Evolutionary conservation across 2,329 filamentous ascomycete genomes (phyloP), one percentile per base, ranked within the genome.

Genomic region (Cercospora janseana): DNA sequence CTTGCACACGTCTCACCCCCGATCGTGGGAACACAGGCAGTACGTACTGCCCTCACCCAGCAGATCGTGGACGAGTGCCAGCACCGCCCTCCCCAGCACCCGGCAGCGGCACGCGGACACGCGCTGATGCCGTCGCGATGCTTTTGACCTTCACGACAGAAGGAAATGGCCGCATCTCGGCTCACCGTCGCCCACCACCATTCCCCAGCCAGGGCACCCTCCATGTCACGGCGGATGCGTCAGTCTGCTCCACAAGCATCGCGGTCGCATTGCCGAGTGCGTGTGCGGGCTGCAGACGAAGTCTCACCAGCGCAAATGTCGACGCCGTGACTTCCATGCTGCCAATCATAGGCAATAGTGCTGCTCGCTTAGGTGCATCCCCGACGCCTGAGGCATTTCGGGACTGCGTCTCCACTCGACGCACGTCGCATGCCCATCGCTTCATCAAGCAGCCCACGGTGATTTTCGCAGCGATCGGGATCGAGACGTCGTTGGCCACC

Each of bases 11-110:
- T 13, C 34, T 38, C 15, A 20, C 20, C 12, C 27, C 16, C 35
- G 35, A 40, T 40, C 35, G 35, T 40, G 35, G 12, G 12, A 34
- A 40, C 21, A 26, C n/a, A n/a, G n/a, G n/a, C n/a, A n/a, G n/a
- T n/a, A 40, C 24, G 34, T 23, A 38, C 34, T n/a, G 10, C 10
- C 16, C n/a, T 10, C 34, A 38, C 18, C 35, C 6, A 40, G 35
- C 35, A 40, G 21, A 23, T 40, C 20, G 15, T 40, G 35, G n/a
- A 24, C 20, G 35, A 38, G 24, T 21, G 20, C 21, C 35, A 40
- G n/a, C 35, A 24, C 16, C 35, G 23, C 21, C 35, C n/a, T n/a
- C n/a, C n/a, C n/a, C n/a, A n/a, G n/a, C n/a, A n/a, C n/a, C n/a
- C n/a, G n/a, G n/a, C n/a, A n/a, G n/a, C n/a, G n/a, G n/a, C n/a